A percentile compares a stretch with the other conserved stretches of the same genome.
These are phyloP conservation scores for Fonsecaea multimorphosa DNA, from an alignment of 2,329 filamentous ascomycete genomes.

Conservation along the genomic window DNA sequence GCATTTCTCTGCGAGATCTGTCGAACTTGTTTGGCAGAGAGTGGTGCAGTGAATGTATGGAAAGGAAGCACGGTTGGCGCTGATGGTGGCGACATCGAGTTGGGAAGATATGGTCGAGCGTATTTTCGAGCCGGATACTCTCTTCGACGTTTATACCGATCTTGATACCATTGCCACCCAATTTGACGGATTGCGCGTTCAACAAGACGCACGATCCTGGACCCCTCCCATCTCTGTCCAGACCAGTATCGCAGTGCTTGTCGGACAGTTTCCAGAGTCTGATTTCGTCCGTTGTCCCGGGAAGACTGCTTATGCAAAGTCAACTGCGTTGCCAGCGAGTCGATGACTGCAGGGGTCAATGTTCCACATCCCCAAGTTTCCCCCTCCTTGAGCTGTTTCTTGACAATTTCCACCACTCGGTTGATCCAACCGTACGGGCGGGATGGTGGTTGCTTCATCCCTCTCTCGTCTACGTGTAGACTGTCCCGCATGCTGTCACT, in stretches of 20 bases:
- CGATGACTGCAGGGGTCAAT: slow-evolving; percentile 61
- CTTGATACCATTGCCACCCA: slow-evolving; percentile 85
- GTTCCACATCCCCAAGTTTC: slow-evolving; percentile 81
- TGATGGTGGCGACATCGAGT: slow-evolving; percentile 75
- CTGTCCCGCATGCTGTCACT: slow-evolving; percentile 76
- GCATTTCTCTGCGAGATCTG: slow-evolving; percentile 95
- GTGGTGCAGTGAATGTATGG: slow-evolving; percentile 94
- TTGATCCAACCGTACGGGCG: slow-evolving; percentile 81
- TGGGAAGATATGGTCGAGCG: slow-evolving; percentile 73
- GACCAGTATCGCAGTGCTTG: slow-evolving; percentile 65
- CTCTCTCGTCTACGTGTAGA: slow-evolving; percentile 89
- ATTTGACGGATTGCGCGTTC: slow-evolving; percentile 81
- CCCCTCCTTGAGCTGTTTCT: slow-evolving; percentile 84
- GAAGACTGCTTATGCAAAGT: slow-evolving; percentile 40
- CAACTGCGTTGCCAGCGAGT: slow-evolving; percentile 59
- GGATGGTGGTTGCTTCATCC: slow-evolving; percentile 77
- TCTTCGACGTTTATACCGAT: slow-evolving; percentile 70
- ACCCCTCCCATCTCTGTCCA: slow-evolving; percentile 83
- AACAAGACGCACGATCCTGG: slow-evolving; percentile 78
- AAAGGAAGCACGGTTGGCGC: slow-evolving; percentile 96
- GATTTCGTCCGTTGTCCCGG: slow-evolving; percentile 17
- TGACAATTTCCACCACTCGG: slow-evolving; percentile 87
- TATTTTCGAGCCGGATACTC: slow-evolving; percentile 67
- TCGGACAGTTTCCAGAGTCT: slow-evolving; percentile 40
- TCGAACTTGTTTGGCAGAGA: slow-evolving; percentile 89